Percentiles rank a stretch among this genome's conserved stretches.
Evolutionary conservation across 2,329 filamentous ascomycete genomes (phyloP).

Genomic region (Stagonosporopsis tanaceti): DNA sequence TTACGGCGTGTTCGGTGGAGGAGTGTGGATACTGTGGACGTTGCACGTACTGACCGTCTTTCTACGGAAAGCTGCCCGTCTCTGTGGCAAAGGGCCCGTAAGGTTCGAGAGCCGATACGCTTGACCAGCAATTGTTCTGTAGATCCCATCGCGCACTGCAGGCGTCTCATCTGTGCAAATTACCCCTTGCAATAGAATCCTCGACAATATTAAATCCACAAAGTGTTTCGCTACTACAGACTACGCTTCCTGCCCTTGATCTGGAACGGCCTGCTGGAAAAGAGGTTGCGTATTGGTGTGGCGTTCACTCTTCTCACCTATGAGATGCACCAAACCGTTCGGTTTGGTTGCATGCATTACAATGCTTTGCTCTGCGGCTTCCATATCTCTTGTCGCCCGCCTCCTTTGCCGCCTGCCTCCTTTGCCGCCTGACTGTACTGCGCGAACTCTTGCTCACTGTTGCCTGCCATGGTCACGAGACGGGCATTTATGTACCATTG

Average conservation of each 20-base stretch:
- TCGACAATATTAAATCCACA: too few relatives aligned
- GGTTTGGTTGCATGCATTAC: neutral
- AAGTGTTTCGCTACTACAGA: too few relatives aligned
- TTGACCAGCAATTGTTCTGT: too few relatives aligned
- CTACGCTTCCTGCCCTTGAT: neutral
- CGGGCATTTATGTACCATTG: neutral
- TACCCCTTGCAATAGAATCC: too few relatives aligned
- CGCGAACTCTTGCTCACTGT: neutral
- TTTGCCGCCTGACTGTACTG: neutral
- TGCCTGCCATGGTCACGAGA: neutral
- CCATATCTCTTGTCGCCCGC: neutral
- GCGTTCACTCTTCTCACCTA: neutral
- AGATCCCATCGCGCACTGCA: too few relatives aligned
- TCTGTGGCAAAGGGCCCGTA: neutral
- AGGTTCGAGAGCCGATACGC: too few relatives aligned
- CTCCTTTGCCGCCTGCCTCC: neutral
- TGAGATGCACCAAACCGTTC: neutral
- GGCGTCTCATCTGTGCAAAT: too few relatives aligned
- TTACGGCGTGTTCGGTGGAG: slow-evolving; percentile 47
- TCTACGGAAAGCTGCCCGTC: too few relatives aligned
- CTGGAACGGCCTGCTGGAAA: neutral
- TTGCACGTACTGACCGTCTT: slow-evolving; percentile 36
- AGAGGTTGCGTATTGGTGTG: neutral
- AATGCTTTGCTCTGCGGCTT: neutral
- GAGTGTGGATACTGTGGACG: slow-evolving; percentile 51